phyloP scores from a whole-genome alignment of 352 stramenopile species.

The Phytopythium cucurbitacearum region DNA sequence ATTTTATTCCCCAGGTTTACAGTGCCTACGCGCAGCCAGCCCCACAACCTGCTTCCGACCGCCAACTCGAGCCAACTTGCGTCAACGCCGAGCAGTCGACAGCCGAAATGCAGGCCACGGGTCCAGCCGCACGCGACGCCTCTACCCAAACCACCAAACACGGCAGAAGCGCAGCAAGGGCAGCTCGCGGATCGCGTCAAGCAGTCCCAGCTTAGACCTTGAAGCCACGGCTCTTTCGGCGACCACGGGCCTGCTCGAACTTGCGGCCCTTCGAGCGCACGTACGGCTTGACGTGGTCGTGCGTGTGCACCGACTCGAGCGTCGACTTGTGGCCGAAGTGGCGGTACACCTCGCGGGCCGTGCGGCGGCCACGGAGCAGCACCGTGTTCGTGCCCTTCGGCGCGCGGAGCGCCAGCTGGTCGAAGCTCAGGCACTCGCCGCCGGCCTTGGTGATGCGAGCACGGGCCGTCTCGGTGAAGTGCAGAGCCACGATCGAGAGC shows the following conservation, averaged over 20 bases:
- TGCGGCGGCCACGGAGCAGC: conserved; percentile 97
- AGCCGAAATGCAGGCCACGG: not conserved
- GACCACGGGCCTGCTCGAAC: conserved; percentile 99
- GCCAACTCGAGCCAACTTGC: not conserved
- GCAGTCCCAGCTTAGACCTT: conserved; percentile 93
- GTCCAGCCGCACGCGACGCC: not conserved
- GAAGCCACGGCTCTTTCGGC: conserved; percentile 98
- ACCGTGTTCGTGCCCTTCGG: conserved; percentile 98
- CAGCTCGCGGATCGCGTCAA: conserved; percentile 5
- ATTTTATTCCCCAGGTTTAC: conserved; percentile 72
- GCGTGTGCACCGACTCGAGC: conserved; percentile 97
- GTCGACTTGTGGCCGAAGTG: conserved; percentile 98
- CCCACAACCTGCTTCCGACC: not conserved
- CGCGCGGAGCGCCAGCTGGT: conserved; percentile 97
- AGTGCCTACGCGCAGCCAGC: not conserved
- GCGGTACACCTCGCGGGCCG: conserved; percentile 95
- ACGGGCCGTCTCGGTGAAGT: conserved; percentile 97
- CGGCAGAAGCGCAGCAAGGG: conserved; percentile 6
- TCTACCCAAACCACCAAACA: conserved; percentile 10
- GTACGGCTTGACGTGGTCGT: conserved; percentile 98
- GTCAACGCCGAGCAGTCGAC: not conserved
- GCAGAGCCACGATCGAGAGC: conserved; percentile 95
- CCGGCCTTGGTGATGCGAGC: conserved; percentile 97
- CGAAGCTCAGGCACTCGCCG: conserved; percentile 99
- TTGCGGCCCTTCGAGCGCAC: conserved; percentile 98